Conservation (phyloP, 495 filamentous ascomycete species). For the Cercophora samala region DNA sequence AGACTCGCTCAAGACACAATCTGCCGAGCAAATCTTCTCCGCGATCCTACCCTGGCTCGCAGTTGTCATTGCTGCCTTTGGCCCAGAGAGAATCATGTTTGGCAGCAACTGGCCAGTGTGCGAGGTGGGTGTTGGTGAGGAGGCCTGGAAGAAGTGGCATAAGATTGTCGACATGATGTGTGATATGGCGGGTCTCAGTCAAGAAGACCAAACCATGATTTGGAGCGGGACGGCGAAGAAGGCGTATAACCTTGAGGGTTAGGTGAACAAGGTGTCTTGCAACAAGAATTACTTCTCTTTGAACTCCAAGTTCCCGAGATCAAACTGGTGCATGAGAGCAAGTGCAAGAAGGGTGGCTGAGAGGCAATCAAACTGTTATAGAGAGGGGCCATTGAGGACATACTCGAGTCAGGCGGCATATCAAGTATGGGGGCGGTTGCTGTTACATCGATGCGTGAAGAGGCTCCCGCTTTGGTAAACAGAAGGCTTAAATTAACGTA, state of each 20-base stretch:
- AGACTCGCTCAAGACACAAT: constrained; percentile 37
- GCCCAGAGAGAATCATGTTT: constrained; percentile 73
- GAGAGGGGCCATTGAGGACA: background rate
- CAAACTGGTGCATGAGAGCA: background rate
- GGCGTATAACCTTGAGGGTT: constrained; percentile 57
- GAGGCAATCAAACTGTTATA: background rate
- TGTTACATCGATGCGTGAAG: background rate
- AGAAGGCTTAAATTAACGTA: background rate
- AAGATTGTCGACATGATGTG: constrained; percentile 58
- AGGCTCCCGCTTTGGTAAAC: background rate
- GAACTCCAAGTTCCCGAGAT: background rate
- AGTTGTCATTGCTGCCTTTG: constrained; percentile 64
- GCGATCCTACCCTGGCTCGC: constrained; percentile 61
- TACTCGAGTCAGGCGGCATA: background rate
- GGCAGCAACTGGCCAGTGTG: constrained; percentile 90
- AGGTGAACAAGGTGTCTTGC: constrained; percentile 20
- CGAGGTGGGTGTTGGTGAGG: constrained; percentile 60
- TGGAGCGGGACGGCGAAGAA: constrained; percentile 66
- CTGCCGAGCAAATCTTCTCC: constrained; percentile 47
- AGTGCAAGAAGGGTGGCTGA: background rate
- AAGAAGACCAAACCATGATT: constrained; percentile 57
- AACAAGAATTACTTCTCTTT: background rate
- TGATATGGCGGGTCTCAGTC: constrained; percentile 52
- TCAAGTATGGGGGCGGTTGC: background rate
- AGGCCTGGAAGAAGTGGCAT: constrained; percentile 56